Evolutionary conservation across 495 filamentous ascomycete species (phyloP).

Genomic region (Halenospora varia): DNA sequence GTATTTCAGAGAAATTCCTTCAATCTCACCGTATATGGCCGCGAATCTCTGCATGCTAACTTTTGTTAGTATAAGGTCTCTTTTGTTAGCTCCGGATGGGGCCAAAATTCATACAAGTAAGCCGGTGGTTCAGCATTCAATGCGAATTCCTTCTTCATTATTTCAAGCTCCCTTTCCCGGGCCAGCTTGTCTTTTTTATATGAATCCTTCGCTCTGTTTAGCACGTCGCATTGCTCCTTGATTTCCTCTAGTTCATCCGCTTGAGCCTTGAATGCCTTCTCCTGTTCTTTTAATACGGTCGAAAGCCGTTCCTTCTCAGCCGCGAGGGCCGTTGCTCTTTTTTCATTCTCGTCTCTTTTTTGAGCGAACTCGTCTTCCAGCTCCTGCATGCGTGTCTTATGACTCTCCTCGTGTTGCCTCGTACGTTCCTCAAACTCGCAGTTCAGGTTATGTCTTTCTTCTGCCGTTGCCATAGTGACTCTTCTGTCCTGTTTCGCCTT

Average conservation of each 20-base stretch:
- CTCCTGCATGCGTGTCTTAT: neutral
- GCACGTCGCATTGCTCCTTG: neutral
- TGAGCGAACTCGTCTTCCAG: neutral
- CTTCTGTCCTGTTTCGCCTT: neutral
- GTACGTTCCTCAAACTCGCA: neutral
- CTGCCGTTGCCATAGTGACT: neutral
- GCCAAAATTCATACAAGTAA: too few species aligned
- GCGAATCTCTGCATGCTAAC: too few species aligned
- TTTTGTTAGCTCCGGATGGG: too few species aligned
- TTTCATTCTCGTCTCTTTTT: neutral
- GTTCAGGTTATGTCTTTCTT: neutral
- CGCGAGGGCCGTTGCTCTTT: neutral
- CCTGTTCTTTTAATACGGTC: neutral
- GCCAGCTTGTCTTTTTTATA: neutral
- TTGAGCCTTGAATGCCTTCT: neutral
- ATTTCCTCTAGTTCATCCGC: neutral
- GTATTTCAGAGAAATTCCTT: too few species aligned
- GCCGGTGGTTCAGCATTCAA: neutral
- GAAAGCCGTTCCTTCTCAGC: neutral
- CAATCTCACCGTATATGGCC: too few species aligned
- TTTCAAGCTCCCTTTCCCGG: neutral
- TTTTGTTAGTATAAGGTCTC: too few species aligned
- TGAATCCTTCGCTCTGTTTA: neutral
- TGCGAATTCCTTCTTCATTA: neutral
- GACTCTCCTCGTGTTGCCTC: neutral